These are phyloP conservation scores for Hysterium pulicare DNA, from an alignment of 2,329 filamentous ascomycete genomes.

Conservation along the genomic window DNA sequence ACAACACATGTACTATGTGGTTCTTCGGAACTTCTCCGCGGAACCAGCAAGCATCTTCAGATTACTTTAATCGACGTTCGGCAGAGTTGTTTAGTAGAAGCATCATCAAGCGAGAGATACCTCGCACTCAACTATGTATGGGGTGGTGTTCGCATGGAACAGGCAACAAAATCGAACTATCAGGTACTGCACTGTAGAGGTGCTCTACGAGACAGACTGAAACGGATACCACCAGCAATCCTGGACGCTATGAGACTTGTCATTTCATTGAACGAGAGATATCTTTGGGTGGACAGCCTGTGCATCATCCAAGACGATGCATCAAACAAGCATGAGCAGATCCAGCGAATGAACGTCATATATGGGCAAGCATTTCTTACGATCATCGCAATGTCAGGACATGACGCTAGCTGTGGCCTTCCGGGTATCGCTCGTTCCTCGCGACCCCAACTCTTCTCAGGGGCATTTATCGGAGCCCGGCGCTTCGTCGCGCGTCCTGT, in stretches of 20 bases:
- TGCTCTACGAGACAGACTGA: neutral
- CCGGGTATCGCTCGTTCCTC: no score
- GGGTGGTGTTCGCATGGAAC: neutral
- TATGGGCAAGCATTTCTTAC: constrained; percentile 2
- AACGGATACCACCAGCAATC: neutral
- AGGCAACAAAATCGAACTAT: neutral
- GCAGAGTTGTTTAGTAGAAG: neutral
- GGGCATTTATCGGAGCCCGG: no score
- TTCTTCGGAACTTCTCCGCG: no score
- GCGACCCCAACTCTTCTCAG: no score
- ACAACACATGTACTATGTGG: no score
- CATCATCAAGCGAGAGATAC: neutral
- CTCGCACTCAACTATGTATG: constrained; percentile 4
- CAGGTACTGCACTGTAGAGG: no score
- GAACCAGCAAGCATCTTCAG: no score
- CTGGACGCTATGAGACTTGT: neutral
- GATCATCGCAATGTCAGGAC: no score
- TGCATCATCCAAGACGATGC: constrained; percentile 4
- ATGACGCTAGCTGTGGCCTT: no score
- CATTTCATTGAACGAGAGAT: neutral
- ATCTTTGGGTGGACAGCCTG: constrained; percentile 5
- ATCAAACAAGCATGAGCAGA: constrained; percentile 1
- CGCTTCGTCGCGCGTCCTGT: no score
- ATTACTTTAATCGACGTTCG: no score
- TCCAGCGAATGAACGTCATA: constrained; percentile 4